phyloP scores from a whole-genome alignment of 83 land plant genomes.

The Diphasiastrum complanatum region DNA sequence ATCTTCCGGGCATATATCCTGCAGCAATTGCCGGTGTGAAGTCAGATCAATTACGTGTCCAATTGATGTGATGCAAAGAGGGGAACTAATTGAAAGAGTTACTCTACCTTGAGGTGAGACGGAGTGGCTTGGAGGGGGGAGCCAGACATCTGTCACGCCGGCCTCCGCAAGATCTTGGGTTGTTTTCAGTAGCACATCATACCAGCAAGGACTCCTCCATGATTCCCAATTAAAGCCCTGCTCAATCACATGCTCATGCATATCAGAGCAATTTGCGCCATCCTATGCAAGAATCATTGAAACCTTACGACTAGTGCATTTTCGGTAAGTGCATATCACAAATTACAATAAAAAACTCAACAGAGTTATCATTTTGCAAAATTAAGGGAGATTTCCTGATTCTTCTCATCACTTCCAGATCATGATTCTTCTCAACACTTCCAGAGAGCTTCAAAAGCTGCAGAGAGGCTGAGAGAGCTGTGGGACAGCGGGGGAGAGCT shows the following conservation, averaged over 20 bases:
- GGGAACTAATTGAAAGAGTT: too few relatives aligned
- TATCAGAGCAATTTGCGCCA: background rate
- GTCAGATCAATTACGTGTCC: background rate
- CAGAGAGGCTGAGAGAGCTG: too few relatives aligned
- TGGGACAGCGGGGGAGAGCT: too few relatives aligned
- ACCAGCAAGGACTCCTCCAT: slow-evolving; percentile 26
- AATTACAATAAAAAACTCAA: too few relatives aligned
- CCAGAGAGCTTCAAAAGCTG: too few relatives aligned
- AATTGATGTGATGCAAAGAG: background rate
- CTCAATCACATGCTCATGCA: background rate
- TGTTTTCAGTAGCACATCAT: slow-evolving; percentile 15
- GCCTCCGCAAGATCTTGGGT: slow-evolving; percentile 27
- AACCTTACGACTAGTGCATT: background rate
- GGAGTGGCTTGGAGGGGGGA: slow-evolving; percentile 31
- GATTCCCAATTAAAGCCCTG: slow-evolving; percentile 32
- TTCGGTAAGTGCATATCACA: too few relatives aligned
- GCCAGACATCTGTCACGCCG: slow-evolving; percentile 34
- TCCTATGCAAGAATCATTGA: background rate
- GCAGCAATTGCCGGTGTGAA: background rate
- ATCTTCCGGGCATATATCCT: slow-evolving; percentile 50
- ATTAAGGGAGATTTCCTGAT: too few relatives aligned
- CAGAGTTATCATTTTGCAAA: too few relatives aligned
- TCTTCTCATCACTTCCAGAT: too few relatives aligned
- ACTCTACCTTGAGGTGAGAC: slow-evolving; percentile 19
- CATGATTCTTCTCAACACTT: too few relatives aligned